Conservation (phyloP, 2,329 filamentous ascomycete species). For the Clonostachys rosea region DNA sequence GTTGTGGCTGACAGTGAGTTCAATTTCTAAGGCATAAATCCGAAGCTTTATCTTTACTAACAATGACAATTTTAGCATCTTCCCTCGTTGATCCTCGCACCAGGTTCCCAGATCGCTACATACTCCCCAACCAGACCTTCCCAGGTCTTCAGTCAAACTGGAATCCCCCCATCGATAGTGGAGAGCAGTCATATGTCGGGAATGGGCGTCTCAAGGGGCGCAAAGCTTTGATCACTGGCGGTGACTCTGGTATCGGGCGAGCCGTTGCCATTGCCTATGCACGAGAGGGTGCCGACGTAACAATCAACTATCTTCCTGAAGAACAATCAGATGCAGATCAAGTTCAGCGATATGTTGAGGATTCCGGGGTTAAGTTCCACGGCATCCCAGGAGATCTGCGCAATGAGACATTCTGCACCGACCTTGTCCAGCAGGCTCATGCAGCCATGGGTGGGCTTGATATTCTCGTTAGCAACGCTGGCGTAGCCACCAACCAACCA, state of each 20-base stretch:
- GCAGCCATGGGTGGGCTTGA: constrained; percentile 65
- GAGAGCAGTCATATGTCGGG: constrained; percentile 17
- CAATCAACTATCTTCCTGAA: constrained; percentile 50
- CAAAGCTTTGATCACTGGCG: constrained; percentile 50
- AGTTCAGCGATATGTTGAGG: constrained; percentile 12
- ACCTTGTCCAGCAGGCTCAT: constrained; percentile 62
- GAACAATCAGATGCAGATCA: constrained; percentile 51
- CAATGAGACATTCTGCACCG: constrained; percentile 63
- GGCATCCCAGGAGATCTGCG: constrained; percentile 62
- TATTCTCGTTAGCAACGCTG: constrained; percentile 71
- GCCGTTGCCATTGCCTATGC: constrained; percentile 47
- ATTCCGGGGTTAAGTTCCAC: constrained; percentile 58
- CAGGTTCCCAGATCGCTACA: background rate
- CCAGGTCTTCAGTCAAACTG: no score
- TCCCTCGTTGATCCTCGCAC: background rate
- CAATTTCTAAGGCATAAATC: no score
- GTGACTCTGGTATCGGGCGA: constrained; percentile 29
- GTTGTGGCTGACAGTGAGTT: no score
- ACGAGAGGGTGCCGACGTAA: constrained; percentile 51
- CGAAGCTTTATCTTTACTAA: no score
- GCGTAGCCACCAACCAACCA: background rate
- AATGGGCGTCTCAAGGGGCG: constrained; percentile 41
- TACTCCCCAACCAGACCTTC: no score
- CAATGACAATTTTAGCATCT: background rate
- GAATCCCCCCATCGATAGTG: background rate